Conservation (phyloP, 345 rosid species). For the Adansonia digitata region DNA sequence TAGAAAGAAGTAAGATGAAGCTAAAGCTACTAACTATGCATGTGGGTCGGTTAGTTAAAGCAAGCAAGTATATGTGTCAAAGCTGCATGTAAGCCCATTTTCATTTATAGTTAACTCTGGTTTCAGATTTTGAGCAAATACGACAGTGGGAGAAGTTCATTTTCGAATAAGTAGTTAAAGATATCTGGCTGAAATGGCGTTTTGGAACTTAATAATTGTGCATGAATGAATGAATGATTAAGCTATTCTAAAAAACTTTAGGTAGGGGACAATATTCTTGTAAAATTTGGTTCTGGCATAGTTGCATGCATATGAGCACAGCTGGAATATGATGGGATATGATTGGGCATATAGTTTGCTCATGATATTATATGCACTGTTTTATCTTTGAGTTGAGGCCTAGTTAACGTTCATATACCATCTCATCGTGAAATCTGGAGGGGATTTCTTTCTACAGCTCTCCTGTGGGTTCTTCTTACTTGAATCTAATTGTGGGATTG, state of each 20-base stretch:
- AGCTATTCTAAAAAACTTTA: not conserved
- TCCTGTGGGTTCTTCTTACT: not conserved
- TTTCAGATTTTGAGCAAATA: not conserved
- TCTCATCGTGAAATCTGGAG: not conserved
- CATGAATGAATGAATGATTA: not conserved
- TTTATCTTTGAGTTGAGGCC: not conserved
- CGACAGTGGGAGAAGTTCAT: not conserved
- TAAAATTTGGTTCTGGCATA: not conserved
- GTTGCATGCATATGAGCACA: not conserved
- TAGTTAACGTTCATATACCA: not conserved
- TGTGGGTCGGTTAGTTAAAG: not conserved
- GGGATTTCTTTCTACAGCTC: not conserved
- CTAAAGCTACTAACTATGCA: not conserved
- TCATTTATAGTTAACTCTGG: not conserved
- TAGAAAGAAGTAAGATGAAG: not conserved
- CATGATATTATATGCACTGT: not conserved
- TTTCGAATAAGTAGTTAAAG: not conserved
- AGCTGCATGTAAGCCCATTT: not conserved
- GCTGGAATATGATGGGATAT: not conserved
- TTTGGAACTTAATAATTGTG: not conserved
- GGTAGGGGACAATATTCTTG: not conserved
- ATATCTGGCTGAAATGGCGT: not conserved
- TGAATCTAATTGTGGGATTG: not conserved
- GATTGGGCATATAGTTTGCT: not conserved
- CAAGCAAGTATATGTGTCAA: not conserved